Base-by-base conservation (phyloP, 805 yeast species). In the Metschnikowia similis region DNA sequence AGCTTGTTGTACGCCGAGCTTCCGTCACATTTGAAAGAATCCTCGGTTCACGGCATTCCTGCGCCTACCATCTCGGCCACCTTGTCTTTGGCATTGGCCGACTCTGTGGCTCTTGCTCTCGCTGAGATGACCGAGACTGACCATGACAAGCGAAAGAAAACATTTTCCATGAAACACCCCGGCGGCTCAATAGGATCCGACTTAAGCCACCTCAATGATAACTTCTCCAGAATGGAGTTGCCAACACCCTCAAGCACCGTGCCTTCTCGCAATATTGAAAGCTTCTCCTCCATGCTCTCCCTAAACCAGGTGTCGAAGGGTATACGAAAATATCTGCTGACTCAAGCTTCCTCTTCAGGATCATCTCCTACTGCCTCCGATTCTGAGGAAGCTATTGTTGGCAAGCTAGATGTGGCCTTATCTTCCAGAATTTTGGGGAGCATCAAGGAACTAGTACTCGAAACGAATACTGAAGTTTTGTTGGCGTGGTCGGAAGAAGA, bases 41-140 rank as follows among this genome's bases (percentile, higher is more conserved):
- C 76, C 16, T 66, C 76, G 11, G 70, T 87, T 3, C 87, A 86
- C 59, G 96, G 96, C 0, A 65, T 89, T 29, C 85, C 90, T 8
- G 96, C 96, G 0, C 97, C 97, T 1, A 89, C 96, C 0, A 80
- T 89, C 4, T 82, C 95, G 5, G 85, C 96, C 1, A 86, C 96
- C 0, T 70, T 90, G 28, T 79, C 90, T 51, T 68, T 89, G 44
- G 82, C 87, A 0, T 69, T 89, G 38, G 85, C 94, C 8, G 96
- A 90, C 62, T 87, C 95, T 1, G 79, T 86, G 13, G 79, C 87
- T 35, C 76, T 90, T 44, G 86, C 96, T 0, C 67, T 90, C 26
- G 78, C 84, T 44, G 94, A 89, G 61, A 63, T 84, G 60, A 76
- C 84, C 48, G 82, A 82, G 48, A 69, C 70, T 8, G 89, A 88